Conservation (phyloP, 2,329 filamentous ascomycete genomes). For the Paecilomyces sp. region DNA sequence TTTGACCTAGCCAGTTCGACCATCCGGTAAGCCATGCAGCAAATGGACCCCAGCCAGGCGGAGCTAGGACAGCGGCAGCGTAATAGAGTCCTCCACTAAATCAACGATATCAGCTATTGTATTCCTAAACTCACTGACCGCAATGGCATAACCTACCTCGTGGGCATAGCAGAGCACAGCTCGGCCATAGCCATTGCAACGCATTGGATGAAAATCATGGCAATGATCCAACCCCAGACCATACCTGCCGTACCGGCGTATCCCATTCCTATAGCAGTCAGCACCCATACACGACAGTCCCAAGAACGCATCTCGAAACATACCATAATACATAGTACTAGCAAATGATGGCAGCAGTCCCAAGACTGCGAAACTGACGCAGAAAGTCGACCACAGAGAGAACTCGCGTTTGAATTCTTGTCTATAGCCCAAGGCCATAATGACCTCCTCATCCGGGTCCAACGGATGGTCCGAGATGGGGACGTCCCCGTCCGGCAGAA, state of each 20-base stretch:
- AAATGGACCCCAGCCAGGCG: conserved; percentile 57
- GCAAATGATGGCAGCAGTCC: conserved; percentile 66
- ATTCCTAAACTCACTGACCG: neutral
- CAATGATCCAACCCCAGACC: conserved; percentile 71
- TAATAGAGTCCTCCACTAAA: conserved; percentile 63
- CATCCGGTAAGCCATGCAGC: conserved; percentile 64
- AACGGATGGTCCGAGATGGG: conserved; percentile 27
- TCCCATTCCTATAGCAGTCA: conserved; percentile 34
- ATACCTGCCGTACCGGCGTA: conserved; percentile 56
- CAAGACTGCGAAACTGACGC: conserved; percentile 65
- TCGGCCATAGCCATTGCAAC: conserved; percentile 65
- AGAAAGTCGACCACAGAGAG: conserved; percentile 66
- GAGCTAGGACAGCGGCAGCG: conserved; percentile 63
- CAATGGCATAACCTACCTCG: conserved; percentile 36
- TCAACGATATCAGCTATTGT: neutral
- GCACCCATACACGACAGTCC: neutral
- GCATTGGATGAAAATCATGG: conserved; percentile 65
- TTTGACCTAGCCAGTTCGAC: conserved; percentile 63
- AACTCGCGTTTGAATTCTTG: conserved; percentile 65
- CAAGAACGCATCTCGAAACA: conserved; percentile 18
- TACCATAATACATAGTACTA: conserved; percentile 64
- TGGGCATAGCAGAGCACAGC: conserved; percentile 66
- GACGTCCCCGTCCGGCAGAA: conserved; percentile 30
- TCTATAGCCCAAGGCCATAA: conserved; percentile 45
- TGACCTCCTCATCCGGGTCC: conserved; percentile 35